Conservation (phyloP, 805 yeast species). For the Yarrowia sp. region DNA sequence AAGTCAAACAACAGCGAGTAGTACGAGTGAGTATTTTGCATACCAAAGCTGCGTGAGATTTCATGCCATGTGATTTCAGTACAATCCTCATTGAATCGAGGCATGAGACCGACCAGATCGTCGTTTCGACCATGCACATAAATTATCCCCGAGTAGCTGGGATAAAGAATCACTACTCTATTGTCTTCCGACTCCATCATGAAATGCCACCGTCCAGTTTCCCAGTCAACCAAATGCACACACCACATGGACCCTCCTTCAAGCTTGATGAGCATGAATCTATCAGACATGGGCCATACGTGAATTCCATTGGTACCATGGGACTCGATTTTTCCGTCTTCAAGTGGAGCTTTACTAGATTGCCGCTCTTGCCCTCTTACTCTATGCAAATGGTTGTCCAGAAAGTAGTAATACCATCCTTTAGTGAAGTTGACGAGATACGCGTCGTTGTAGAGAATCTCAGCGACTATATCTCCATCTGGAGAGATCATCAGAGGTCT, state of each 20-base stretch:
- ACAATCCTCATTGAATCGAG: background rate
- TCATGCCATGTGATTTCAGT: background rate
- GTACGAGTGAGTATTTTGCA: background rate
- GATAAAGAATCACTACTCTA: background rate
- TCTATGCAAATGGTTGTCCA: background rate
- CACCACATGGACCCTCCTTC: background rate
- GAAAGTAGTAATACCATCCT: background rate
- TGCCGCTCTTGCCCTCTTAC: background rate
- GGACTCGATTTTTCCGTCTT: background rate
- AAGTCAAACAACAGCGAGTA: background rate
- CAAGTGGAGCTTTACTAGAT: background rate
- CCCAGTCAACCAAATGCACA: constrained; percentile 4
- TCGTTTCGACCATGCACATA: background rate
- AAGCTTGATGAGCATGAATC: background rate
- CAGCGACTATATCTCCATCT: constrained; percentile 1
- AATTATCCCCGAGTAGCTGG: background rate
- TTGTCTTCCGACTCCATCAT: background rate
- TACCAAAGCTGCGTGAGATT: background rate
- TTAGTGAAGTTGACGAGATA: background rate
- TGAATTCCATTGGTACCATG: constrained; percentile 2
- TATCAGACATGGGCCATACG: background rate
- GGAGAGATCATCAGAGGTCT: background rate
- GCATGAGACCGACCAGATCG: background rate
- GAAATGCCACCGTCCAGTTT: background rate
- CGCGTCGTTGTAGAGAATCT: background rate